Evolutionary conservation across 352 stramenopile genomes (phyloP).

Genomic region (Aphanomyces stellatus): DNA sequence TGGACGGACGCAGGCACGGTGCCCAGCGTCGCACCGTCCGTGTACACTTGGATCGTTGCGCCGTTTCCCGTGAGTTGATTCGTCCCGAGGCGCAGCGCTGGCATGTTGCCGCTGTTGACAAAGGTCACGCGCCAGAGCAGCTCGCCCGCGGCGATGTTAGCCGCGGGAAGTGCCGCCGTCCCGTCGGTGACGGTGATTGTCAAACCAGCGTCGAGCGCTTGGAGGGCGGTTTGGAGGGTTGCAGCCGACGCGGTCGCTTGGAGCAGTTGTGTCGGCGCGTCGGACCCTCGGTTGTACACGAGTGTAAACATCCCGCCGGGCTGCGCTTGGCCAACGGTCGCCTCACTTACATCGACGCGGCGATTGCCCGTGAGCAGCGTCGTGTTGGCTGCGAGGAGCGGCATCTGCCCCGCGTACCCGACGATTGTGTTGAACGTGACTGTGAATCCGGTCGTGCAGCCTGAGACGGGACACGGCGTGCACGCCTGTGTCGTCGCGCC

Average conservation of each 20-base stretch:
- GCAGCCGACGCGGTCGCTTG: conserved; percentile 37
- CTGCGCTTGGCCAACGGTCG: conserved; percentile 71
- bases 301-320: conserved; percentile 88
- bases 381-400: conserved; percentile 72
- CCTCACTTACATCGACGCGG: conserved; percentile 74
- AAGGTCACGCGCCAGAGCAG: conserved; percentile 89
- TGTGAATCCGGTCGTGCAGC: conserved; percentile 64
- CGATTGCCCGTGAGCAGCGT: conserved; percentile 84
- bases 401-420: conserved; percentile 79
- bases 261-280: conserved; percentile 63
- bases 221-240: conserved; percentile 59
- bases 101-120: conserved; percentile 83
- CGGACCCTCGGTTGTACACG: conserved; percentile 70
- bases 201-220: conserved; percentile 74
- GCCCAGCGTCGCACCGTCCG: conserved; percentile 38
- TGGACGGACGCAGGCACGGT: conserved; percentile 41
- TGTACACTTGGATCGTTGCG: conserved; percentile 68
- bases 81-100: conserved; percentile 70
- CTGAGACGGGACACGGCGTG: conserved; percentile 43
- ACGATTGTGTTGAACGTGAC: conserved; percentile 85
- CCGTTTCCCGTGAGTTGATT: conserved; percentile 83
- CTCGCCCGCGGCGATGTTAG: conserved; percentile 31
- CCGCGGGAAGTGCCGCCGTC: conserved; percentile 30
- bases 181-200: conserved; percentile 62
- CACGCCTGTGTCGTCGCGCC: conserved; percentile 51